Evolutionary conservation across 768 basidiomycete genomes (phyloP), one percentile per base, ranked within the genome.

Genomic region (Favolaschia claudopus): DNA sequence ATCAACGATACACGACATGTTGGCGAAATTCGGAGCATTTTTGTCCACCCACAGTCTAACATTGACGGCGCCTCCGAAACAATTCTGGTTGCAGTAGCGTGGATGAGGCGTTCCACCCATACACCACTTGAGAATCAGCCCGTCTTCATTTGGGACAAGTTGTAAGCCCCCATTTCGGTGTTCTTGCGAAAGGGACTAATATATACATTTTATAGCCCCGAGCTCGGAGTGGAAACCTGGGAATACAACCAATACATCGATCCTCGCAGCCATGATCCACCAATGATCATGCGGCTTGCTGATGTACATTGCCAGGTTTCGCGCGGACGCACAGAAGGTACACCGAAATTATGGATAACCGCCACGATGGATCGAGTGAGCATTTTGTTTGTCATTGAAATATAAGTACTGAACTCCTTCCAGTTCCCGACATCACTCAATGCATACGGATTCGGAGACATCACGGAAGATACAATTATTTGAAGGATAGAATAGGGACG

Each of bases 221-320:
- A 70, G 47, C 60, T 70, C 7, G 66, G 67, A 2, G 33, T 69
- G 19, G 38, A 60, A 29, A 64, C 60, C 28, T 69, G 64, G 58
- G 34, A 37, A 10, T 19, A 54, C 28, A 33, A 55, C 7, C 19
- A 27, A 51, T 54, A 57, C 39, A 58, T 55, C 31, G 25, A 55
- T 29, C 24, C 19, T 14, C 42, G 3, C 22, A 25, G 5, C 9
- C 10, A 33, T n/a, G 47, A 33, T 17, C 65, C 62, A 17, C 67
- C 67, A 27, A 19, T 19, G 17, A 33, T 64, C 8, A 37, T 68
- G 14, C 62, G 55, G 3, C 58, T 67, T 28, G 24, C 62, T 17
- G 17, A 52, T 7, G 58, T 68, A 25, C 20, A 31, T 6, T 67
- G 59, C 36, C 65, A 66, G 32, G 36, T 68, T 22, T 45, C 46